Evolutionary conservation across 148 eudicot genomes (phyloP).

Genomic region (Rhododendron molle): DNA sequence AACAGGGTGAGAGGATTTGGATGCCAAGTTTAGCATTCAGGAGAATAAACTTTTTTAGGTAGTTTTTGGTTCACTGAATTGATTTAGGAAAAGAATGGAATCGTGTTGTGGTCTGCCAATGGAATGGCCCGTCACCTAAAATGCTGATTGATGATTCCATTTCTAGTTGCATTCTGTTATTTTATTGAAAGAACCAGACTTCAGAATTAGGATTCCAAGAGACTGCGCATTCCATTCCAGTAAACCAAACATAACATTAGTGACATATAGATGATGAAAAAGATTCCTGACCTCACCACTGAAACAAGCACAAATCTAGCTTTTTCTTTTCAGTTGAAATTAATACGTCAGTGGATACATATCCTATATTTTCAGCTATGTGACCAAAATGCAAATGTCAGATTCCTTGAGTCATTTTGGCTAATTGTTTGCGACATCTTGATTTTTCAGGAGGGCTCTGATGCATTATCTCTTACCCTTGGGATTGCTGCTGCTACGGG

Average conservation of each 20-base stretch:
- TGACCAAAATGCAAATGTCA: neutral
- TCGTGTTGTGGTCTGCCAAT: neutral
- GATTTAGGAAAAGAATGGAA: neutral
- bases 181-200: neutral
- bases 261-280: neutral
- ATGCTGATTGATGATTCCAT: neutral
- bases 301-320: neutral
- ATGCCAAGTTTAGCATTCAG: neutral
- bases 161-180: neutral
- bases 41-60: neutral
- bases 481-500: conserved; percentile 86
- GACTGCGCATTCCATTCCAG: neutral
- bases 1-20: neutral
- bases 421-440: neutral
- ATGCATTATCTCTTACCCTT: conserved; percentile 42
- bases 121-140: neutral
- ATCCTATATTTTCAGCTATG: neutral
- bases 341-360: neutral
- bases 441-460: conserved; percentile 57
- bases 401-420: neutral
- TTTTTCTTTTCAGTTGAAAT: neutral
- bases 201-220: neutral
- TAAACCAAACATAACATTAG: neutral
- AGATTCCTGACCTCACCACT: neutral
- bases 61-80: neutral